Evolutionary conservation across 1,284 basidiomycete genomes (phyloP).

Genomic region (Amylostereum areolatum): DNA sequence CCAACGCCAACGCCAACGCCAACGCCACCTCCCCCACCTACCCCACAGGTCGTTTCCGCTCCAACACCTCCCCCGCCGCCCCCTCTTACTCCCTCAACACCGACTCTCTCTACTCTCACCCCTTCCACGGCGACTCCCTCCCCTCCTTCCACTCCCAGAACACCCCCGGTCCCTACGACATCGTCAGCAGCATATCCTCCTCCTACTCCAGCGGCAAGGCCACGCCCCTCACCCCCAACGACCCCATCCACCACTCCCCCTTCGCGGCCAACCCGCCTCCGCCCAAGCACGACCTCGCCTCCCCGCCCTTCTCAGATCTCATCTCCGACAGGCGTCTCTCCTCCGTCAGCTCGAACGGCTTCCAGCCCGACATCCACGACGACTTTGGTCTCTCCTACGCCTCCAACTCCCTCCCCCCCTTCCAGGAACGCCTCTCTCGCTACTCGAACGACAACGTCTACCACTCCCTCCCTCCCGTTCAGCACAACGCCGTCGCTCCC

Average conservation of each 20-base stretch:
- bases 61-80: slow-evolving; percentile 62
- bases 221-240: slow-evolving; percentile 66
- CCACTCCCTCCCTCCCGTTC: slow-evolving; percentile 30
- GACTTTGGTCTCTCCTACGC: slow-evolving; percentile 44
- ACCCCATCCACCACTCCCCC: slow-evolving; percentile 52
- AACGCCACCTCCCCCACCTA: slow-evolving; percentile 35
- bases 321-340: slow-evolving; percentile 54
- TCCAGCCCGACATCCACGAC: slow-evolving; percentile 54
- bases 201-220: slow-evolving; percentile 66
- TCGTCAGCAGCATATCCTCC: slow-evolving; percentile 52
- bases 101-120: slow-evolving; percentile 52
- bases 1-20: slow-evolving; percentile 57
- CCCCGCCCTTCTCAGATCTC: slow-evolving; percentile 45
- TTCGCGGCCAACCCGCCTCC: slow-evolving; percentile 47
- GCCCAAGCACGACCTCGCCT: slow-evolving; percentile 49
- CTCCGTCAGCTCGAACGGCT: slow-evolving; percentile 32
- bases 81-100: slow-evolving; percentile 46
- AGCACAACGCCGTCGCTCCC: slow-evolving; percentile 60
- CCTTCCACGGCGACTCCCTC: slow-evolving; percentile 52
- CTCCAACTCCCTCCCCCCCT: slow-evolving; percentile 40
- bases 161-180: slow-evolving; percentile 52
- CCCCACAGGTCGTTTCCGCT: slow-evolving; percentile 53
- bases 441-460: slow-evolving; percentile 36
- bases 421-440: slow-evolving; percentile 51
- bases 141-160: slow-evolving; percentile 44